Percentiles rank a stretch among this genome's conserved stretches.
These are phyloP conservation scores for Fusarium mexicanum DNA, from an alignment of 2,329 filamentous ascomycete genomes.

Conservation along the genomic window DNA sequence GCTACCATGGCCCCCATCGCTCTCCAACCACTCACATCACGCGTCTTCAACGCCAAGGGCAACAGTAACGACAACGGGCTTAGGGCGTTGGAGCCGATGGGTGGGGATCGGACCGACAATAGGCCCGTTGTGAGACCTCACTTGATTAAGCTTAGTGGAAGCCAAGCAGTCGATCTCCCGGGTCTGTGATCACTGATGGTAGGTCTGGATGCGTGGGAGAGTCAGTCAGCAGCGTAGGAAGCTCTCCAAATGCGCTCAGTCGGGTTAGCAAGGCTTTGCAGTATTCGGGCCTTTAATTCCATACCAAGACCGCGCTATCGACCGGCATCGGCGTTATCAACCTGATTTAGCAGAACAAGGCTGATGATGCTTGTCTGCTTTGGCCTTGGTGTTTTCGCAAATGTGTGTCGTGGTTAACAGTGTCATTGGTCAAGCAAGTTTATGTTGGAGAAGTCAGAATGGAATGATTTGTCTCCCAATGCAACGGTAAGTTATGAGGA, in stretches of 20 bases:
- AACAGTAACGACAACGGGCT: not conserved
- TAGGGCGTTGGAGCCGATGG: not conserved
- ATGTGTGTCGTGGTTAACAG: not conserved
- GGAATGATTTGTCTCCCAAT: not conserved
- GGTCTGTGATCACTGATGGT: not conserved
- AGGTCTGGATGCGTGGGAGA: not conserved
- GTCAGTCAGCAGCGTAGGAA: not conserved
- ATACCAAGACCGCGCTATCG: constrained; percentile 9
- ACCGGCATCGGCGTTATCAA: constrained; percentile 21
- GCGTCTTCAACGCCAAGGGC: not conserved
- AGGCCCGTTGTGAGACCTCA: constrained; percentile 13
- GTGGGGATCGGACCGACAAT: constrained; percentile 27
- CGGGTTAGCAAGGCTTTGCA: not conserved
- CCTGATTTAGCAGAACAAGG: constrained; percentile 3
- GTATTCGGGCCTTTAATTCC: constrained; percentile 26
- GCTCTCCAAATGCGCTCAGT: not conserved
- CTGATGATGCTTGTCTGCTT: constrained; percentile 1
- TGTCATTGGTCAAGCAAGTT: not conserved
- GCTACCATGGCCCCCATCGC: not conserved
- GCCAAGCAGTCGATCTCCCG: constrained; percentile 23
- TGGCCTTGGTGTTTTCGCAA: not conserved
- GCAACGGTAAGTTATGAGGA: not conserved
- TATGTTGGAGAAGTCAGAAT: not conserved
- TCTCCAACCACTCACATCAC: not conserved
- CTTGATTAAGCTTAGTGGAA: constrained; percentile 17